Percentiles rank a stretch among this genome's conserved stretches.
phyloP scores from a whole-genome alignment of 495 filamentous ascomycete species.

The Daldinia caldariorum region DNA sequence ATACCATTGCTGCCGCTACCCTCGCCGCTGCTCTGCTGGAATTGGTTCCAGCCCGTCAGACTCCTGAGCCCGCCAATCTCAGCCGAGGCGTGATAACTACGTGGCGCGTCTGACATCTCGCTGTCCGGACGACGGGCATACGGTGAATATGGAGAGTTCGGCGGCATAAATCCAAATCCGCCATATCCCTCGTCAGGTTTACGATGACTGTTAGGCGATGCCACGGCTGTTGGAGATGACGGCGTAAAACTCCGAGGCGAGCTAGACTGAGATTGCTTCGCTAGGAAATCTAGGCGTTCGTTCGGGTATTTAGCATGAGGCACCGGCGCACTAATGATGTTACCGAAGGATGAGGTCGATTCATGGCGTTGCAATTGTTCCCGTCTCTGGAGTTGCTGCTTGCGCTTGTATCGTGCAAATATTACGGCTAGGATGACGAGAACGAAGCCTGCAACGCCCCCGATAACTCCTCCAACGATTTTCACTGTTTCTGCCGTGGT shows the following conservation, averaged over 20 bases:
- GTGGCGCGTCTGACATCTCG: conserved; percentile 36
- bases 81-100: conserved; percentile 43
- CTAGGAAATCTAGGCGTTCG: conserved; percentile 52
- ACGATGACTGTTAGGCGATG: background rate
- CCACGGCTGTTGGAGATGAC: conserved; percentile 11
- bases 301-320: conserved; percentile 47
- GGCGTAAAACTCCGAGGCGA: conserved; percentile 22
- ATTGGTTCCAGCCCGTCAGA: conserved; percentile 32
- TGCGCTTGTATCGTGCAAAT: conserved; percentile 40
- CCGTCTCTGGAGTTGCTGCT: conserved; percentile 36
- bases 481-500: conserved; percentile 40
- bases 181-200: conserved; percentile 10
- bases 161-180: conserved; percentile 38
- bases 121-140: conserved; percentile 38
- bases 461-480: conserved; percentile 47
- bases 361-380: conserved; percentile 42
- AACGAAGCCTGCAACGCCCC: conserved; percentile 44
- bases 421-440: conserved; percentile 34
- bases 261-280: conserved; percentile 33
- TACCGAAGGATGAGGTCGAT: conserved; percentile 58
- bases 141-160: conserved; percentile 38
- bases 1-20: background rate
- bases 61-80: conserved; percentile 43
- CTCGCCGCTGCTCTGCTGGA: background rate
- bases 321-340: conserved; percentile 58